phyloP scores from a whole-genome alignment of 139 green algal genomes.

The Auxenochlorella pyrenoidosa region DNA sequence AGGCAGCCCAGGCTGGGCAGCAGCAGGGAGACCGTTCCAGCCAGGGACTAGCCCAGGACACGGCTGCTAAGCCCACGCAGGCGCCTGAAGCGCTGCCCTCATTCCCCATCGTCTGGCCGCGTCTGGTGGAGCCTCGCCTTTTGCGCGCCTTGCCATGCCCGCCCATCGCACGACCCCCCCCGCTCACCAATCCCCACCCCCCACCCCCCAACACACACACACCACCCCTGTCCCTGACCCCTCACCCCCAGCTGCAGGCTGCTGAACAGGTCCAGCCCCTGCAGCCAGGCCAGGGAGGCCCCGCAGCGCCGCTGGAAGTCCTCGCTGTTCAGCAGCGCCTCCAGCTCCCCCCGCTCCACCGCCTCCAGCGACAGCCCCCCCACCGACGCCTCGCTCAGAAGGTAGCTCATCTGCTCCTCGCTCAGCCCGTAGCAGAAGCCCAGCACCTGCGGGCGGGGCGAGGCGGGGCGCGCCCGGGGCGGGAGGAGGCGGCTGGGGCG shows the following conservation, averaged over 20 bases:
- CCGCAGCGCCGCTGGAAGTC: constrained; percentile 20
- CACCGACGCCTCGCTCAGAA: constrained; percentile 8
- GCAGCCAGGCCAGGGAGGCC: constrained; percentile 7
- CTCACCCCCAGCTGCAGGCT: constrained; percentile 14
- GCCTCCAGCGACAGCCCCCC: constrained; percentile 23
- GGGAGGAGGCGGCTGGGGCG: background rate
- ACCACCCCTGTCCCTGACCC: background rate
- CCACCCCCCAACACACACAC: background rate
- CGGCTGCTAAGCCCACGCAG: too few species aligned
- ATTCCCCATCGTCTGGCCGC: too few species aligned
- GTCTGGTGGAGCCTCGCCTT: too few species aligned
- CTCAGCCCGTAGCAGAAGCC: constrained; percentile 9
- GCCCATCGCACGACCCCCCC: too few species aligned
- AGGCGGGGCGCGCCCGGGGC: background rate
- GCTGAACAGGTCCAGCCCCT: constrained; percentile 20
- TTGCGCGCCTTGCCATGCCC: too few species aligned
- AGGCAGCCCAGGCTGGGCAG: too few species aligned
- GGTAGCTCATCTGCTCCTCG: constrained; percentile 13
- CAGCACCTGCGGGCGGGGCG: background rate
- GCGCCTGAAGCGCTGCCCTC: too few species aligned
- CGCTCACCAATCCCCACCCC: background rate
- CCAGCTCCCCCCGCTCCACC: background rate
- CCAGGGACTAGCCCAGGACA: too few species aligned
- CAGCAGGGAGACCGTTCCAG: too few species aligned
- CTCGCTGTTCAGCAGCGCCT: constrained; percentile 1